Conservation (phyloP, 352 stramenopile species). For the Plasmopara muralis region DNA sequence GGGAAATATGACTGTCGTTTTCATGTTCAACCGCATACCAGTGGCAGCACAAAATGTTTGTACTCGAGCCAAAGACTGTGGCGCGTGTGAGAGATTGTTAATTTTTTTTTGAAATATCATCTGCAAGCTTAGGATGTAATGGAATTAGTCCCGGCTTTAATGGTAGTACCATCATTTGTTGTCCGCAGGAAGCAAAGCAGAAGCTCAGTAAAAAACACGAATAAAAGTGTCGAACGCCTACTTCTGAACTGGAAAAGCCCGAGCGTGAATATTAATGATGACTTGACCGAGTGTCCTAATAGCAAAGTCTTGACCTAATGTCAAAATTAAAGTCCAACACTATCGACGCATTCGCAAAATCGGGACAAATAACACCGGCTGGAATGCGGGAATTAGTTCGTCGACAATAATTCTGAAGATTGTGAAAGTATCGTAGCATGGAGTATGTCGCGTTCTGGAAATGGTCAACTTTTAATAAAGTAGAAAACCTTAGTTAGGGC, state of each 20-base stretch:
- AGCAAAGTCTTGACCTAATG: neutral
- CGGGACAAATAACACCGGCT: neutral
- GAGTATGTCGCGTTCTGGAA: neutral
- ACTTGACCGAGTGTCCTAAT: neutral
- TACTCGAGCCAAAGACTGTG: neutral
- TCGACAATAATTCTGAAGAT: neutral
- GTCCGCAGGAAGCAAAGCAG: neutral
- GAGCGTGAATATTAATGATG: neutral
- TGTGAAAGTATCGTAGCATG: neutral
- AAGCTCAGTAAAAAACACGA: neutral
- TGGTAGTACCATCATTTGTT: neutral
- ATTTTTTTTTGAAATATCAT: neutral
- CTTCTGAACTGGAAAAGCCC: neutral
- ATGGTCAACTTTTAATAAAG: neutral
- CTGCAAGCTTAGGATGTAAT: neutral
- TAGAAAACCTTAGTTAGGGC: neutral
- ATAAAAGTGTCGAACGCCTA: neutral
- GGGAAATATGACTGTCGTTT: neutral
- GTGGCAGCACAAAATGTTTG: neutral
- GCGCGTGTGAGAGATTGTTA: neutral
- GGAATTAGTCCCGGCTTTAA: neutral
- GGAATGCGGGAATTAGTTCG: neutral
- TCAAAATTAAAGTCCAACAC: neutral
- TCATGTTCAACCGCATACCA: neutral
- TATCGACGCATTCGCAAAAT: slow-evolving; percentile 6